Evolutionary conservation across 805 yeast genomes (phyloP).

Genomic region (Allodekkera sacchari): DNA sequence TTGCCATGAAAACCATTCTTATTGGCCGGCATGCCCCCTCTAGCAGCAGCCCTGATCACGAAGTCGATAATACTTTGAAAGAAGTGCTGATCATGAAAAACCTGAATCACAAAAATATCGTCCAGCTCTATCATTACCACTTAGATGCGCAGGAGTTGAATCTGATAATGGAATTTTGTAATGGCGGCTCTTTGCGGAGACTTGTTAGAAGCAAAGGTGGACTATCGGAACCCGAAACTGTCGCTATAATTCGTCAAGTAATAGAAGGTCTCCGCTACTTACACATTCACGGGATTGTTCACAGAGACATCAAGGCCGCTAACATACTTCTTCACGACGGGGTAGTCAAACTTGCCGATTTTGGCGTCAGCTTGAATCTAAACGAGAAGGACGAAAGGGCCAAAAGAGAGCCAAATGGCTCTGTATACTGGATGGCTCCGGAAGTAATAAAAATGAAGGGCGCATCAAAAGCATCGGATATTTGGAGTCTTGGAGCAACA

Average conservation of each 20-base stretch:
- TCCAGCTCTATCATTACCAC: constrained; percentile 61
- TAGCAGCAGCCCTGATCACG: constrained; percentile 5
- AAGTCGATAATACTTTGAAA: constrained; percentile 32
- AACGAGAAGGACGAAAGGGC: constrained; percentile 20
- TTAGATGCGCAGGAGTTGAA: constrained; percentile 43
- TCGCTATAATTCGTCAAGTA: constrained; percentile 43
- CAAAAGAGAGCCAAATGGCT: constrained; percentile 53
- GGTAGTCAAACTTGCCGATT: constrained; percentile 62
- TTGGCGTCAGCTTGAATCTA: constrained; percentile 63
- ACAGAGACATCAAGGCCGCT: constrained; percentile 72
- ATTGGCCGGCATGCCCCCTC: constrained; percentile 2
- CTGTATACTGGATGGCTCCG: constrained; percentile 99
- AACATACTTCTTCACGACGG: constrained; percentile 49
- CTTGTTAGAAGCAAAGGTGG: constrained; percentile 37
- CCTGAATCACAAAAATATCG: constrained; percentile 58
- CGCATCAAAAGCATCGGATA: constrained; percentile 81
- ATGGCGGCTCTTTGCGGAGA: constrained; percentile 58
- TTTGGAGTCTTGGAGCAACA: constrained; percentile 95
- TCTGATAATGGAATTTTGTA: constrained; percentile 56
- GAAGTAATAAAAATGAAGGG: constrained; percentile 83
- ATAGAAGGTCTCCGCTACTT: constrained; percentile 54
- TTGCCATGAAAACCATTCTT: constrained; percentile 18
- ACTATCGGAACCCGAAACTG: constrained; percentile 46
- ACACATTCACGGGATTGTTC: constrained; percentile 68
- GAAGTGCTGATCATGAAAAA: constrained; percentile 62